Evolutionary conservation across 169 alveolate species (phyloP).

Genomic region (Cryptosporidium meleagridis): DNA sequence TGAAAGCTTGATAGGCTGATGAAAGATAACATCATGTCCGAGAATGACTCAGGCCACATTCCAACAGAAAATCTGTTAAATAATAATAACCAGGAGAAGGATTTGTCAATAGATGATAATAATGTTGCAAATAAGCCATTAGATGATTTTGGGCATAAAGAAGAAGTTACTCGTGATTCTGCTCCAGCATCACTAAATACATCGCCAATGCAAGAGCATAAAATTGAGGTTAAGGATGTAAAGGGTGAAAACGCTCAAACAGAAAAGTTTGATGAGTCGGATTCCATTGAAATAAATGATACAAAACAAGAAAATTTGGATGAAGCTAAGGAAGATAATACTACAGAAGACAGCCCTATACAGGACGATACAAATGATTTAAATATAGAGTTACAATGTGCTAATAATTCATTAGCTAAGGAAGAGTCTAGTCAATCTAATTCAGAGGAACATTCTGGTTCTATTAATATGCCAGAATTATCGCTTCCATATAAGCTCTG

Average conservation of each 20-base stretch:
- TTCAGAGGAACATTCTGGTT: constrained; percentile 24
- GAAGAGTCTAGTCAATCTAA: neutral
- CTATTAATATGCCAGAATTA: constrained; percentile 32
- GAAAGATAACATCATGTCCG: constrained; percentile 1
- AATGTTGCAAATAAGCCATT: neutral
- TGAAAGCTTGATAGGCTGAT: neutral
- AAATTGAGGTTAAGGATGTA: neutral
- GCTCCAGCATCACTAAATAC: neutral
- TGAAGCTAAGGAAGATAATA: neutral
- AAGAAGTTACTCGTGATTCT: neutral
- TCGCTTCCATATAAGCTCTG: constrained; percentile 62
- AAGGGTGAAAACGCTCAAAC: neutral
- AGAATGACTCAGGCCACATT: neutral
- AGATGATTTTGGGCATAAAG: neutral
- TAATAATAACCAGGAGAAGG: neutral
- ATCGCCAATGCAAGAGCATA: neutral
- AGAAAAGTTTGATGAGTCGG: neutral
- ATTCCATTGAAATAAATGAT: neutral
- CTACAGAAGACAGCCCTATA: neutral
- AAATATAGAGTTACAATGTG: neutral
- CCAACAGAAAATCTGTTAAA: constrained; percentile 3
- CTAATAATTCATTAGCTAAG: neutral
- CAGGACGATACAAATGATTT: neutral
- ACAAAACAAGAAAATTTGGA: neutral
- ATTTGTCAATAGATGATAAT: neutral